Conservation (phyloP, 768 basidiomycete genomes). For the Cystobasidium ongulense region DNA sequence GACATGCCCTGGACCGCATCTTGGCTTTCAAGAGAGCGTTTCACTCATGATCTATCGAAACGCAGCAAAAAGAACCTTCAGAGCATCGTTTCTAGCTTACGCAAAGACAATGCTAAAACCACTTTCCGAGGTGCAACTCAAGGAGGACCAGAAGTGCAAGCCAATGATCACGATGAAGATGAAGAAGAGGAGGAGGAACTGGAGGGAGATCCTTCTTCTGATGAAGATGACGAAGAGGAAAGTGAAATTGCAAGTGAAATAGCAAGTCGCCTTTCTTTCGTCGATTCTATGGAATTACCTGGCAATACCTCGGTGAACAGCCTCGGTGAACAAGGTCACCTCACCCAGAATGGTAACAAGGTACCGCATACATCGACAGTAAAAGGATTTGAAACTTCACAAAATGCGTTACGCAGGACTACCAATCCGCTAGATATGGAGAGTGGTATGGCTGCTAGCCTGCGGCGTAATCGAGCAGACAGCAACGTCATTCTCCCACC, state of each 20-base stretch:
- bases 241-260: neutral
- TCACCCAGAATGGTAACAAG: neutral
- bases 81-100: too few relatives aligned
- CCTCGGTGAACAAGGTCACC: neutral
- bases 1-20: neutral
- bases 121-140: too few relatives aligned
- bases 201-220: neutral
- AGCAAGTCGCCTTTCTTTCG: neutral
- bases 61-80: neutral
- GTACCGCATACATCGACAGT: neutral
- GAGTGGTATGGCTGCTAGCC: neutral
- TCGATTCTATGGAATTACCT: neutral
- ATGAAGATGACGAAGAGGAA: conserved; percentile 1
- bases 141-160: too few relatives aligned
- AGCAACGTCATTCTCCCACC: neutral
- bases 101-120: too few relatives aligned
- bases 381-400: neutral
- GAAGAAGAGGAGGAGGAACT: neutral
- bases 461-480: neutral
- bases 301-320: neutral
- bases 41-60: conserved; percentile 9
- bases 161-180: neutral
- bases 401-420: neutral
- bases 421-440: neutral
- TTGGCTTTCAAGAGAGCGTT: neutral